Evolutionary conservation across 495 filamentous ascomycete species (phyloP), one percentile per base, ranked within the genome.

Genomic region (Lophiotrema nucula): DNA sequence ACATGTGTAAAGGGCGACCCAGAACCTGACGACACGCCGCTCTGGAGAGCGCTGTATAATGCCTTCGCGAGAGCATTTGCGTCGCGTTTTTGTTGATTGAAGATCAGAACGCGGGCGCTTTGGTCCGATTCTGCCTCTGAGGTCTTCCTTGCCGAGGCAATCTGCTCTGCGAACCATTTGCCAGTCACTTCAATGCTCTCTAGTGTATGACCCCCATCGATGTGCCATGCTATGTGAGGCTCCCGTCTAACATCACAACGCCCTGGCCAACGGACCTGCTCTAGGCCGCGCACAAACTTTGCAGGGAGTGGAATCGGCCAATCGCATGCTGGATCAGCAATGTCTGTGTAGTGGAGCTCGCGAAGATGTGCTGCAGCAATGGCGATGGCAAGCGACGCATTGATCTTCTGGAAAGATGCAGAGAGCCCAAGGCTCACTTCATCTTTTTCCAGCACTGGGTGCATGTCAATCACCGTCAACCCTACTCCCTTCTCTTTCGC

Each of bases 51-150:
- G 22, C 79, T 73, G 58, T 92, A 80, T 18, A 95, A 83, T 1
- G 83, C 79, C 12, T 79, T 72, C 10, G 87, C 86, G n/a, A 88
- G 74, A 11, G 80, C 76, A 24, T 71, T 71, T 50, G 91, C 89
- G 48, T 87, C 80, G 16, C 92, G 85, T 11, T 86, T 90, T 67
- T 97, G 92, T 66, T 98, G 93, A 73, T 98, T 98, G 80, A 97
- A 98, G 47, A 98, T 83, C 50, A 98, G 75, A 47, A 91, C 25
- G 4, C 46, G 39, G 35, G 24, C 47, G 18, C 70, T 43, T 10
- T 43, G 11, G 10, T 21, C 39, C 6, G 39, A 12, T 35, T 35
- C 15, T 12, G 10, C 39, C 8, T 6, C 6, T 6, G 8, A 43
- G 39, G 18, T 35, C 31, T 35, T 35, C 8, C 31, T 35, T 8